Conservation (phyloP, 768 basidiomycete genomes). For the Hortiboletus campestris region DNA sequence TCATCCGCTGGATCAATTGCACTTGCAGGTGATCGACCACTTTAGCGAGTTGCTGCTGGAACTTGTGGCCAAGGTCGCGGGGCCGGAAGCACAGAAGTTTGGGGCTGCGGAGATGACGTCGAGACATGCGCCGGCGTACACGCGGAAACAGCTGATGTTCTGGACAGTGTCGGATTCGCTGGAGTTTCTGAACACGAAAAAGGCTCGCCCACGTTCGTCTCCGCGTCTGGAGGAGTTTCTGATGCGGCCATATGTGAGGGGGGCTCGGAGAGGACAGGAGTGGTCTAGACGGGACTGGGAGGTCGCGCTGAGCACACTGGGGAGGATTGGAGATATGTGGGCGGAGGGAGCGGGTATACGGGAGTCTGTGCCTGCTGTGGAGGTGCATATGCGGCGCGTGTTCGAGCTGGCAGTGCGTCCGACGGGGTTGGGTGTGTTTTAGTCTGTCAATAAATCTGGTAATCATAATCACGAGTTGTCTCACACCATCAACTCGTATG, state of each 20-base stretch:
- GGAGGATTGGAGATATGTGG: conserved; percentile 50
- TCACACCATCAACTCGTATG: conserved; percentile 28
- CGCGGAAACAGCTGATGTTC: conserved; percentile 38
- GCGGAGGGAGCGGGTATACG: conserved; percentile 51
- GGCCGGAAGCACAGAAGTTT: conserved; percentile 41
- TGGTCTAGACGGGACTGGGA: conserved; percentile 74
- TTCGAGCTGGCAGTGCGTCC: conserved; percentile 49
- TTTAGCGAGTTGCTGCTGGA: conserved; percentile 61
- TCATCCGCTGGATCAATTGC: conserved; percentile 64
- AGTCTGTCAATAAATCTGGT: not conserved
- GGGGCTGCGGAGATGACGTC: conserved; percentile 39
- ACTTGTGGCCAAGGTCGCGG: conserved; percentile 55
- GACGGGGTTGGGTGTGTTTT: conserved; percentile 31
- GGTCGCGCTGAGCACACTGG: conserved; percentile 46
- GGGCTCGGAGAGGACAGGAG: conserved; percentile 68
- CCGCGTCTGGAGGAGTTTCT: conserved; percentile 56
- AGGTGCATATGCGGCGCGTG: conserved; percentile 45
- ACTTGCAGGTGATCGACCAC: conserved; percentile 66
- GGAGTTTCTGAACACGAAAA: conserved; percentile 51
- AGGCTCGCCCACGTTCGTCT: conserved; percentile 30
- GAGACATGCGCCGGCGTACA: conserved; percentile 55
- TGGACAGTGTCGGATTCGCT: conserved; percentile 61
- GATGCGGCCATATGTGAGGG: conserved; percentile 44
- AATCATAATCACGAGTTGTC: not conserved
- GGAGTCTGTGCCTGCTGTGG: conserved; percentile 48